phyloP scores from a whole-genome alignment of 1,284 basidiomycete species.

The Apiotrichum sp. region DNA sequence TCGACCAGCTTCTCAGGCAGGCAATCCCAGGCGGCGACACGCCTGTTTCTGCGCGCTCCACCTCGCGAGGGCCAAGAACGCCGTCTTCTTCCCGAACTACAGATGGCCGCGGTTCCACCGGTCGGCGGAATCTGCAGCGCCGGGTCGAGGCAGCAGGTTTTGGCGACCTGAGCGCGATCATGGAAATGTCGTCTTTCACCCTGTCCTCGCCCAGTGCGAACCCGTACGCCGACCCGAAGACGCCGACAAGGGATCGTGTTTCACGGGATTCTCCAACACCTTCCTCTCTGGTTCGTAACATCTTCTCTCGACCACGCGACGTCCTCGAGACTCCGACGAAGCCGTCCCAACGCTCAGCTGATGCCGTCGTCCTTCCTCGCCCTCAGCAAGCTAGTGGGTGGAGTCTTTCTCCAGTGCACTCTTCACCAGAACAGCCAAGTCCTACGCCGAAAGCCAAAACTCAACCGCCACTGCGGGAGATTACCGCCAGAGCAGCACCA shows the following conservation, averaged over 20 bases:
- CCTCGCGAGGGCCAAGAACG: no score
- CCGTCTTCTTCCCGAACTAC: no score
- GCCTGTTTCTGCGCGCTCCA: no score
- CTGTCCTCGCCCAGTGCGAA: conserved; percentile 25
- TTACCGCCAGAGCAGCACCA: background rate
- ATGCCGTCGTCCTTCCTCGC: conserved; percentile 27
- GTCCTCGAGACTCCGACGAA: conserved; percentile 14
- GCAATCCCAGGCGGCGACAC: background rate
- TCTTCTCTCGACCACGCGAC: conserved; percentile 26
- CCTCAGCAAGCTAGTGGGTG: conserved; percentile 15
- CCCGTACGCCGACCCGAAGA: conserved; percentile 23
- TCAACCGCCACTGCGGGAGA: background rate
- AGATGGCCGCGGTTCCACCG: background rate
- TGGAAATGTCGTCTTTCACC: conserved; percentile 28
- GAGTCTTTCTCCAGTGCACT: background rate
- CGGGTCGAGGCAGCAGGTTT: conserved; percentile 34
- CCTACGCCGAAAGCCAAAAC: background rate
- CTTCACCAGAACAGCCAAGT: background rate
- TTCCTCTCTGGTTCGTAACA: conserved; percentile 33
- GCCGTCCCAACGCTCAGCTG: conserved; percentile 13
- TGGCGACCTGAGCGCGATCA: conserved; percentile 39
- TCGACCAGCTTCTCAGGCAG: conserved; percentile 28
- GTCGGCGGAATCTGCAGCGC: conserved; percentile 18
- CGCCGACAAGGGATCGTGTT: conserved; percentile 27
- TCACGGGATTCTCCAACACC: conserved; percentile 20